Evolutionary conservation across 2,329 filamentous ascomycete genomes (phyloP).

Genomic region (Lizonia empirigonia): DNA sequence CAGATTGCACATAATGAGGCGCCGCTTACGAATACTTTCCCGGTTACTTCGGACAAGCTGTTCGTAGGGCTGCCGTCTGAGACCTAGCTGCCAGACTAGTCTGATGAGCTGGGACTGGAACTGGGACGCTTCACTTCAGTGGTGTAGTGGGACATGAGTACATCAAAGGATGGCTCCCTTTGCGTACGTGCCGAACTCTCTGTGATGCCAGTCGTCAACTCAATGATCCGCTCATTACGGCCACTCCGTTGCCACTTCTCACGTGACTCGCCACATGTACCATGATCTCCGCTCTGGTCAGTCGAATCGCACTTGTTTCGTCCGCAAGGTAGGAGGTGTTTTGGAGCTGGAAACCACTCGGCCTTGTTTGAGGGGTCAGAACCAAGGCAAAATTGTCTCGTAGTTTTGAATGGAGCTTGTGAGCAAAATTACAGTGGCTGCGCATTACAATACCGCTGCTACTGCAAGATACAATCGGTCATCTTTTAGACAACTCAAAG

Average conservation of each 20-base stretch:
- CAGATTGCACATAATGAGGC: slow-evolving; percentile 4
- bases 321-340: not conserved
- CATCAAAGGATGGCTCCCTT: not conserved
- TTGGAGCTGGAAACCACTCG: too few species aligned
- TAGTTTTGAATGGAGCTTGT: too few species aligned
- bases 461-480: too few species aligned
- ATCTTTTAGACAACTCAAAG: too few species aligned
- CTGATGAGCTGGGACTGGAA: slow-evolving; percentile 7
- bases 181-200: not conserved
- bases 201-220: not conserved
- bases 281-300: not conserved
- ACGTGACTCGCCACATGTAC: slow-evolving; percentile 12
- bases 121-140: slow-evolving; percentile 2
- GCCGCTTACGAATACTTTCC: slow-evolving; percentile 2
- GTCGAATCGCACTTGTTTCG: too few species aligned
- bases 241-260: slow-evolving; percentile 7
- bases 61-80: slow-evolving; percentile 16
- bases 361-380: too few species aligned
- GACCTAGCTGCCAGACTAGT: slow-evolving; percentile 15
- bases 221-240: slow-evolving; percentile 1
- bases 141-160: not conserved
- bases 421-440: too few species aligned
- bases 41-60: slow-evolving; percentile 14
- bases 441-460: too few species aligned
- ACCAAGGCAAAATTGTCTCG: too few species aligned